Percentiles rank a stretch among this genome's conserved stretches.
Conservation (phyloP, 2,329 filamentous ascomycete species). For the Plectosphaerella sp. region DNA sequence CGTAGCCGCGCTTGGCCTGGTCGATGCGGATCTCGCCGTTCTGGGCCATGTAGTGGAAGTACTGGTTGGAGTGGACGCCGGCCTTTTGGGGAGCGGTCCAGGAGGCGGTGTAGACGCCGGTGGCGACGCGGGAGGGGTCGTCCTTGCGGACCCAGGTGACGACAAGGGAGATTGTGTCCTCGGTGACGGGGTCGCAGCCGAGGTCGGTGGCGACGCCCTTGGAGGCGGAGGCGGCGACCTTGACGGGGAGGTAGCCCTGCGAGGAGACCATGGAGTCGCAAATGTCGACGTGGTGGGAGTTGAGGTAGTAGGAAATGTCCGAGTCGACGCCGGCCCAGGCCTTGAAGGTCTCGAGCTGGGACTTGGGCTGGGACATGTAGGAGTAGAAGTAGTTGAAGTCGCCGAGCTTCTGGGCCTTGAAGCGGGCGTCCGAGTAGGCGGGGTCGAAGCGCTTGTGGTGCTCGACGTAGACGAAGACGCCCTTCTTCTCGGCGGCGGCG, state of each 20-base stretch:
- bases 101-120: slow-evolving; percentile 86
- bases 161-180: slow-evolving; percentile 89
- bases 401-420: slow-evolving; percentile 70
- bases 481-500: slow-evolving; percentile 64
- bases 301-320: slow-evolving; percentile 94
- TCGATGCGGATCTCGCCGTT: slow-evolving; percentile 84
- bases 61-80: slow-evolving; percentile 94
- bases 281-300: slow-evolving; percentile 90
- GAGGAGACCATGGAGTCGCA: slow-evolving; percentile 84
- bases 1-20: slow-evolving; percentile 91
- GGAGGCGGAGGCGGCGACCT: slow-evolving; percentile 72
- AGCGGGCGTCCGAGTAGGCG: slow-evolving; percentile 82
- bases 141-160: slow-evolving; percentile 80
- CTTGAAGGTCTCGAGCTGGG: slow-evolving; percentile 89
- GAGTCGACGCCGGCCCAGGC: slow-evolving; percentile 89
- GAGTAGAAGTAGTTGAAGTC: slow-evolving; percentile 99
- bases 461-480: slow-evolving; percentile 89
- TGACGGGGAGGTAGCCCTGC: slow-evolving; percentile 68
- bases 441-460: slow-evolving; percentile 97
- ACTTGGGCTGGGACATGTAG: slow-evolving; percentile 94
- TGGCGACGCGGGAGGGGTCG: slow-evolving; percentile 67
- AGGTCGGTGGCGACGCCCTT: slow-evolving; percentile 74
- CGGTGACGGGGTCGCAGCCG: slow-evolving; percentile 75
- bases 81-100: slow-evolving; percentile 93
- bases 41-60: slow-evolving; percentile 89